Evolutionary conservation across 805 yeast genomes (phyloP).

Genomic region (Yarrowia alimentaria): DNA sequence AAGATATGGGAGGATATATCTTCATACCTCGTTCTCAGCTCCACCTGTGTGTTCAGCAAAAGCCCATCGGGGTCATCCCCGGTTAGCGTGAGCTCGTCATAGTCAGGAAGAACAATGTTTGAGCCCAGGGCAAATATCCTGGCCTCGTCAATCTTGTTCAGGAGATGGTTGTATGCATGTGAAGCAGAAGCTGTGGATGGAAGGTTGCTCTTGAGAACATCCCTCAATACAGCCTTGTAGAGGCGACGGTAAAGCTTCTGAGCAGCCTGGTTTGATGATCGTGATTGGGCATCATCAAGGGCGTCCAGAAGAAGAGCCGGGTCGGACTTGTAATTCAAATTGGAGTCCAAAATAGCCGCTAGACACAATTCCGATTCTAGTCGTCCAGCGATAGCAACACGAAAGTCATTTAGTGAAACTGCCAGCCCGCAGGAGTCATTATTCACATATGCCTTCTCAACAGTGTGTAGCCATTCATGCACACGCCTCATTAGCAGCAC

Average conservation of each 20-base stretch:
- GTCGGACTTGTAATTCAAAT: neutral
- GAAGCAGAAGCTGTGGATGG: conserved; percentile 1
- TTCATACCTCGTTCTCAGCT: neutral
- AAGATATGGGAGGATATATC: neutral
- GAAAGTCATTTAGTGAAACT: conserved; percentile 12
- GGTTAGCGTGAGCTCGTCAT: neutral
- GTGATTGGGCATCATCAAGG: conserved; percentile 1
- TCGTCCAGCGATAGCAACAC: neutral
- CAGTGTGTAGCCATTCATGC: neutral
- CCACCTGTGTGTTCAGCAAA: neutral
- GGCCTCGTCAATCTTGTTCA: conserved; percentile 7
- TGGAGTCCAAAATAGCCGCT: neutral
- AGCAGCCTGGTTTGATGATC: neutral
- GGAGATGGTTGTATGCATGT: conserved; percentile 1
- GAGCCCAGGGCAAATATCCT: conserved; percentile 2
- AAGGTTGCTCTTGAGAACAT: neutral
- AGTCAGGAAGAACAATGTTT: neutral
- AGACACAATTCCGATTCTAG: neutral
- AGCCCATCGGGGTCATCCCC: conserved; percentile 3
- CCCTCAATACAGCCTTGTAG: conserved; percentile 2
- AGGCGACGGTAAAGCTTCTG: neutral
- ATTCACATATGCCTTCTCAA: conserved; percentile 3
- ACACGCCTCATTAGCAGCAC: neutral
- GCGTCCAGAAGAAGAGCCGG: conserved; percentile 13
- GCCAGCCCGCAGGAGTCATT: conserved; percentile 7